A percentile compares a stretch with the other conserved stretches of the same genome.
These are phyloP conservation scores for Tricholoma bakamatsutake DNA, from an alignment of 768 basidiomycete genomes.

Conservation along the genomic window DNA sequence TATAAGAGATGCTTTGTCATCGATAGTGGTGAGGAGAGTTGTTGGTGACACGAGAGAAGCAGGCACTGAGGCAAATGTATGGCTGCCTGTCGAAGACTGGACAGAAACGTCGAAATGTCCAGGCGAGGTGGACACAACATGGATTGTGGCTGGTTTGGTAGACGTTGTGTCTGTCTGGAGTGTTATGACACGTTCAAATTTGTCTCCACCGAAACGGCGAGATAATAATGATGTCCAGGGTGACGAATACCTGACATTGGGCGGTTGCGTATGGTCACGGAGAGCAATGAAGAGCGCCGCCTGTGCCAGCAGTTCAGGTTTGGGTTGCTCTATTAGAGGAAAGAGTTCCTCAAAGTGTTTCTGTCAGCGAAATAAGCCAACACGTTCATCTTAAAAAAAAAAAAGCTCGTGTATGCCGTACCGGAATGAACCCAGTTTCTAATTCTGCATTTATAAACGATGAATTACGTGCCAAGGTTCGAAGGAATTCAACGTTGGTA, in stretches of 20 bases:
- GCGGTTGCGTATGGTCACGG: conserved; percentile 42
- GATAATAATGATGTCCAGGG: conserved; percentile 71
- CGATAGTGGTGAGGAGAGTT: conserved; percentile 48
- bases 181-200: conserved; percentile 53
- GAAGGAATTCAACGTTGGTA: conserved; percentile 88
- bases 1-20: conserved; percentile 42
- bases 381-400: neutral
- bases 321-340: conserved; percentile 53
- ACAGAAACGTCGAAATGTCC: conserved; percentile 53
- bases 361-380: conserved; percentile 32
- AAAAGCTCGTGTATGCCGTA: conserved; percentile 21
- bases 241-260: conserved; percentile 26
- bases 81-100: conserved; percentile 23
- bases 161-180: conserved; percentile 53
- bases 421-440: conserved; percentile 90
- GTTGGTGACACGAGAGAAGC: conserved; percentile 53
- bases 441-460: conserved; percentile 76
- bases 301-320: conserved; percentile 63
- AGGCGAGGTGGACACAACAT: conserved; percentile 30
- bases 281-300: conserved; percentile 73
- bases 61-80: conserved; percentile 42
- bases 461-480: conserved; percentile 67
- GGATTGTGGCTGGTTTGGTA: conserved; percentile 35
- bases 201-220: conserved; percentile 75
- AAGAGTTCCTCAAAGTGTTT: conserved; percentile 84